Base-by-base conservation (phyloP, 1,284 basidiomycete species). In the Quambalaria eucalypti region DNA sequence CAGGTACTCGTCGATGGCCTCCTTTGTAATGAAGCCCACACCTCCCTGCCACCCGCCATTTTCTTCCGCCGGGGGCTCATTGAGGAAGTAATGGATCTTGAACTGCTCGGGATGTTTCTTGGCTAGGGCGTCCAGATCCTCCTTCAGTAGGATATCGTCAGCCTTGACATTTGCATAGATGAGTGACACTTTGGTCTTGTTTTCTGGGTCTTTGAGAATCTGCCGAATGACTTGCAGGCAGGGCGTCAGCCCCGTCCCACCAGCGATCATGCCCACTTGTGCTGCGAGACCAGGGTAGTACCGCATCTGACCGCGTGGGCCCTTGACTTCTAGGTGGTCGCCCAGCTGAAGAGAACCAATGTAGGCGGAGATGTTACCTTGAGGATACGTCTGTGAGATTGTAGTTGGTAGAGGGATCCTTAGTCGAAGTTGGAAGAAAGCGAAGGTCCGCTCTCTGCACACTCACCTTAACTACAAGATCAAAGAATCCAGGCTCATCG, bases 321-420 rank as follows among this genome's bases (percentile, higher is more conserved):
- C 93, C 78, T 90, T 95, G 80, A 97, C 83, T 64, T 85, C 84
- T 67, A 96, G 81, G 40, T 81, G 84, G 77, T 62, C 93, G 81
- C 68, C 73, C 19, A 72, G 53, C 59, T 69, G 65, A 86, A 89
- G 76, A 91, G 82, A 51, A 83, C 79, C 44, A 82, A 83, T 70
- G 95, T 81, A 78, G 61, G 85, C 84, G 21, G 93, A 97, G 73
- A 98, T 87, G 79, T 96, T 96, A 57, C 95, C 95, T 76, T 90
- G 86, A 72, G 93, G 90, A 76, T 98, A 98, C 4, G 90, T 83
- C 90, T 46, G 42, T 23, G 40, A 12, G 40, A 7, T n/a, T 8
- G 21, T 8, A 42, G 16, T 7, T 16, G 9, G 40, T 9, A 10
- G 21, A 23, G 23, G 40, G 40, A 42, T n/a, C n/a, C n/a, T n/a